Evolutionary conservation across 208 protist species (phyloP), one percentile per base, ranked within the genome.

Genomic region (Endotrypanum monterogeii): DNA sequence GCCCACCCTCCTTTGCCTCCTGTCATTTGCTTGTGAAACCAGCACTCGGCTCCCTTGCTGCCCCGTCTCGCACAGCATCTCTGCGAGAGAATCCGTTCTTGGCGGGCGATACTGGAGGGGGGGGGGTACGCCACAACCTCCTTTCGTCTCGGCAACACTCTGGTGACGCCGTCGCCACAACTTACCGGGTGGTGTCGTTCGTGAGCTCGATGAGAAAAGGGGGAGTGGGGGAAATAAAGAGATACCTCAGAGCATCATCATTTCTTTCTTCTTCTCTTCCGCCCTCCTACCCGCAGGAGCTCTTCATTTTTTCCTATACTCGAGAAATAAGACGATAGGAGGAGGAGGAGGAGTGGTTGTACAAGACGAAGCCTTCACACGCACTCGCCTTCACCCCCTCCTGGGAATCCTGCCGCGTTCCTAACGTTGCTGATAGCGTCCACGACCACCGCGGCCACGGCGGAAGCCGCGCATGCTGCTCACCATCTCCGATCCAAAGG

Each of bases 401-500:
- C 32, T 71, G 8, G 25, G n/a, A 48, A 48, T 48, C 25, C 52
- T 77, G 20, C 32, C 48, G 37, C 54, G 16, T 23, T 35, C 62
- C 87, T 84, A 85, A 84, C 88, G 80, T 82, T 83, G 72, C 73
- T 73, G 79, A 76, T 89, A 95, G 76, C 91, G 88, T 30, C 86
- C 86, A 52, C 87, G 87, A 44, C 86, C 83, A 56, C 82, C 79
- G 44, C 84, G 84, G n/a, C 91, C 91, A 51, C 91, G 88, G 41
- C 90, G 85, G 69, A 80, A 87, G 71, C 82, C 82, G 32, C 87
- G 88, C 88, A 94, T 94, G 78, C 73, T 88, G 79, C 89, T 91
- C 69, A 96, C 89, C 88, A 94, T 92, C 56, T 94, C 89, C 28
- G 80, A 74, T 4, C 92, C 92, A 63, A 96, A 96, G 41, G 92